These are phyloP conservation scores for Aspergillus hancockii DNA, from an alignment of 495 filamentous ascomycete species.

Conservation along the genomic window DNA sequence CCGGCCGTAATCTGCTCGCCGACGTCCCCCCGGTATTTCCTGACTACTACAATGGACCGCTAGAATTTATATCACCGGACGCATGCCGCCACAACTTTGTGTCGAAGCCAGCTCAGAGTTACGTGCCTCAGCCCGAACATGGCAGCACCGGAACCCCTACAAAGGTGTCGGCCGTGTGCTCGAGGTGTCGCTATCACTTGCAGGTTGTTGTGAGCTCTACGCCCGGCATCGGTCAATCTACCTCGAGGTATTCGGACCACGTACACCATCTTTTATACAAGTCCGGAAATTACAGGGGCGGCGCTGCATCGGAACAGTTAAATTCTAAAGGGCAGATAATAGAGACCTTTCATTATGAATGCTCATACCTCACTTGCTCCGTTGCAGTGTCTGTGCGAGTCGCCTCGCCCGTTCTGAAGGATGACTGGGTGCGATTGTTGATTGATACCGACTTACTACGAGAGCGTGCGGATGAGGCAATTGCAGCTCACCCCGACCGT, in stretches of 20 bases:
- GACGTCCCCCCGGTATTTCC: constrained; percentile 49
- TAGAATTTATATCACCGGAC: constrained; percentile 35
- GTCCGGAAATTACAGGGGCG: constrained; percentile 34
- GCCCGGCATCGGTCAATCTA: constrained; percentile 19
- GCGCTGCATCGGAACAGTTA: constrained; percentile 23
- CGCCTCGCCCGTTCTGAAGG: constrained; percentile 51
- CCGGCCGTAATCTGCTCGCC: constrained; percentile 55
- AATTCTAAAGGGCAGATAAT: constrained; percentile 37
- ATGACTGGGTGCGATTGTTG: constrained; percentile 53
- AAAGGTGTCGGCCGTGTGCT: constrained; percentile 57
- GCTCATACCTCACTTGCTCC: constrained; percentile 58
- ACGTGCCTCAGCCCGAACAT: constrained; percentile 40
- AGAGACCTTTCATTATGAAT: constrained; percentile 56
- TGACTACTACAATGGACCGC: constrained; percentile 29
- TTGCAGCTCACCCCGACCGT: constrained; percentile 56
- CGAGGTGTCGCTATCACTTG: constrained; percentile 57
- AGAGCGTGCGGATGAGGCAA: constrained; percentile 52
- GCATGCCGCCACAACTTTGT: constrained; percentile 59
- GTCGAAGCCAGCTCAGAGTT: constrained; percentile 53
- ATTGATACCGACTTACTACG: constrained; percentile 56
- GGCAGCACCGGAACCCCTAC: constrained; percentile 40
- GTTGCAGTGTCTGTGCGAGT: constrained; percentile 57
- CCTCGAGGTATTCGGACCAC: constrained; percentile 27
- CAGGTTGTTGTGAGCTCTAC: constrained; percentile 50
- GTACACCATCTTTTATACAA: constrained; percentile 51